Base-by-base conservation (phyloP, 116 monocot genomes). In the Phalaenopsis hybrid region DNA sequence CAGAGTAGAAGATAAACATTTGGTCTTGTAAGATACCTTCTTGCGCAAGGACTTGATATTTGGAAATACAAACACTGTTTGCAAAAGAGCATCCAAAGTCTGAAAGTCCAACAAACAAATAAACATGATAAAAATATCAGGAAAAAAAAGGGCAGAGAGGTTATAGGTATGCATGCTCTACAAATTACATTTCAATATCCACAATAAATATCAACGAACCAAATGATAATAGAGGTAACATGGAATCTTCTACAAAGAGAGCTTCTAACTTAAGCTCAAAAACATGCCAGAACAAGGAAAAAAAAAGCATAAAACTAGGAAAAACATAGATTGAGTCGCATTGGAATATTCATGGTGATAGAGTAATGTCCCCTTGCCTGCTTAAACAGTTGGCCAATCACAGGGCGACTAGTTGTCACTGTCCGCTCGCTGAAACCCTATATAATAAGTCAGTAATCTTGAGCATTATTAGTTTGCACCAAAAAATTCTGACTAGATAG, bases 361-460 rank as follows among this genome's bases (percentile, higher is more conserved):
- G 58, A 58, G 20, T 58, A 58, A 17, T 58, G 4, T 58, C 17
- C 15, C 6, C 58, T 58, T 85, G 84, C 96, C 90, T 94, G 89
- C 82, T 94, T 96, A 79, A 96, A 96, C 96, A 96, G 94, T 28
- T 74, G 33, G 1, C 96, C 96, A 81, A 96, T 87, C 76, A 89
- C 85, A 59, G 96, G 96, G 16, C 96, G 85, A 83, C 77, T 92
- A 77, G 73, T 81, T 74, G 84, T 91, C 41, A 91, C 87, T 84
- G 92, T 90, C 49, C 88, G 85, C 83, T 94, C 96, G 43, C 78
- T 92, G 75, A 96, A 96, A 23, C 96, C 96, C 96, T 96, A 84
- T 16, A 80, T 28, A 46, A 88, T 81, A 74, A 81, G 45, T 20
- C 49, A 79, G 33, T 8, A 68, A 68, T 21, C 68, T 25, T 68